phyloP scores from a whole-genome alignment of 148 eudicot genomes.

The Dianthus caryophyllus region DNA sequence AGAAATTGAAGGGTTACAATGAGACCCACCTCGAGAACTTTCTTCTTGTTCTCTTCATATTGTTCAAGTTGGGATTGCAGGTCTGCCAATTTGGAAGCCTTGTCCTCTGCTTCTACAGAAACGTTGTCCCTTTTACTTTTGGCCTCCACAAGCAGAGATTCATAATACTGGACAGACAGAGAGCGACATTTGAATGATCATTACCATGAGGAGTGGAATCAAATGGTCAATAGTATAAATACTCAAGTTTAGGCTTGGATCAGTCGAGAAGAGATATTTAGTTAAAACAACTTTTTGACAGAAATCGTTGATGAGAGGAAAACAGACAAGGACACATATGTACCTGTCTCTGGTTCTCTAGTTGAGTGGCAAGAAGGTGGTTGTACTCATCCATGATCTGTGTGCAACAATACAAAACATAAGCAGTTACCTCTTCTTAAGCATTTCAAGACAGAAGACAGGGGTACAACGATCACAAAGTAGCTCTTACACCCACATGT shows the following conservation, averaged over 20 bases:
- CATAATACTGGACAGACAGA: conserved; percentile 58
- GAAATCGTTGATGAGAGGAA: background rate
- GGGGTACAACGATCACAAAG: background rate
- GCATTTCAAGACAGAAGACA: background rate
- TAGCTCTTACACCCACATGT: background rate
- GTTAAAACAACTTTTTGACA: background rate
- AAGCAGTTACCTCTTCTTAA: conserved; percentile 9
- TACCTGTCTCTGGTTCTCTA: conserved; percentile 91
- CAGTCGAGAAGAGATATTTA: background rate
- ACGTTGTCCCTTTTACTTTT: conserved; percentile 51
- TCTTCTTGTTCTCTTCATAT: conserved; percentile 43
- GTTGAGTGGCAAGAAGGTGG: conserved; percentile 78
- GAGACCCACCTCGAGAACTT: conserved; percentile 44
- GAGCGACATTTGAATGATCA: background rate
- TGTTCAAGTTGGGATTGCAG: conserved; percentile 48
- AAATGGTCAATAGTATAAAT: background rate
- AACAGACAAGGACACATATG: conserved; percentile 10
- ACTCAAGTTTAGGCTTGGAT: conserved; percentile 3
- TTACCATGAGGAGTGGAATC: background rate
- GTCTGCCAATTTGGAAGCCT: conserved; percentile 51
- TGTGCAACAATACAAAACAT: background rate
- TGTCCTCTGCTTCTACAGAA: conserved; percentile 51
- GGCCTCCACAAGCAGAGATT: conserved; percentile 65
- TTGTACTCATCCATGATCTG: conserved; percentile 91
- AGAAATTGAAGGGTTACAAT: background rate